Evolutionary conservation across 441 rosid species (phyloP).

Genomic region (Erysimum cheiri): DNA sequence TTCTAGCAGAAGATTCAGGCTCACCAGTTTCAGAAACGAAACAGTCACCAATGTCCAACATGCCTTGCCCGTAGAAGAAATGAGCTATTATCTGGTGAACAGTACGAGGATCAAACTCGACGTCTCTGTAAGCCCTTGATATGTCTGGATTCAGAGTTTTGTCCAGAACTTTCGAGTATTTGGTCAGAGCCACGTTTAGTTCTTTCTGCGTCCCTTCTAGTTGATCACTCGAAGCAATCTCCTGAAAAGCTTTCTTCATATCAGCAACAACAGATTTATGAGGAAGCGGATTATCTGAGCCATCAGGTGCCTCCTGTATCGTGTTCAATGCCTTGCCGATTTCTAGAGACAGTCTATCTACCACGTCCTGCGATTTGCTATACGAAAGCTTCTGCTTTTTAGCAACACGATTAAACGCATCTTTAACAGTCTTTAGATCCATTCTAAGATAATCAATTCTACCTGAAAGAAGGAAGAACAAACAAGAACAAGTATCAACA

Average conservation of each 20-base stretch:
- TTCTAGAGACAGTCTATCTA: conserved; percentile 49
- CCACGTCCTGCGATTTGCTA: conserved; percentile 52
- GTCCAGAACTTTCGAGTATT: conserved; percentile 55
- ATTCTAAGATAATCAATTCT: conserved; percentile 33
- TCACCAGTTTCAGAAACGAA: conserved; percentile 53
- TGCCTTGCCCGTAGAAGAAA: conserved; percentile 55
- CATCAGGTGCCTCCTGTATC: conserved; percentile 25
- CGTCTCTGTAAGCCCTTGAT: conserved; percentile 59
- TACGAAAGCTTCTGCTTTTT: conserved; percentile 61
- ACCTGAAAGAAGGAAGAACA: background rate
- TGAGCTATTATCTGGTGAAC: conserved; percentile 52
- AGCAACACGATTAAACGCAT: conserved; percentile 63
- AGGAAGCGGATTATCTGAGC: conserved; percentile 25
- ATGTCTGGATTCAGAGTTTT: conserved; percentile 58
- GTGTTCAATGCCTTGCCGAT: conserved; percentile 44
- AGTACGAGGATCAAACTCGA: conserved; percentile 50
- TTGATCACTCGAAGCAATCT: conserved; percentile 47
- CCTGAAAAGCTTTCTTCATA: conserved; percentile 50
- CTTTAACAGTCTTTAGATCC: conserved; percentile 59
- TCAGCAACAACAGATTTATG: conserved; percentile 45
- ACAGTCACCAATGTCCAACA: conserved; percentile 58
- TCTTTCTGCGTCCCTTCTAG: conserved; percentile 60
- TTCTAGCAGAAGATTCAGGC: conserved; percentile 46
- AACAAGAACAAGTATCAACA: background rate
- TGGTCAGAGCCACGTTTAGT: conserved; percentile 50